These are phyloP conservation scores for Coniophora puteana DNA, from an alignment of 1,284 basidiomycete genomes.

Conservation along the genomic window DNA sequence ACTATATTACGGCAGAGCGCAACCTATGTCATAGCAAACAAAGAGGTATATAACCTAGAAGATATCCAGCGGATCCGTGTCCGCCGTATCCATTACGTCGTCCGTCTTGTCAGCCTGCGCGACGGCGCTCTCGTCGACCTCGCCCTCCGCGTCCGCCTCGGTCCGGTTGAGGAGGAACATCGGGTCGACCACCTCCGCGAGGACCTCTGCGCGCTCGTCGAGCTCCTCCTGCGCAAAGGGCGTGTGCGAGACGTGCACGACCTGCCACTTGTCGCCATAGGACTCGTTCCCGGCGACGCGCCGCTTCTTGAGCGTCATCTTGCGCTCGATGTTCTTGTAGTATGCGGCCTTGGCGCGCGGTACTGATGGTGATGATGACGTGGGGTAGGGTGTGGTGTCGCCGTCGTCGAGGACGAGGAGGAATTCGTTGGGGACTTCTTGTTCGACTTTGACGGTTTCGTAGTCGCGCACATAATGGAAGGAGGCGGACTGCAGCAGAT, in stretches of 20 bases:
- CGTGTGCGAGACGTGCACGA: constrained; percentile 59
- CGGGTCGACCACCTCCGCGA: constrained; percentile 54
- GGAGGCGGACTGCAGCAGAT: constrained; percentile 46
- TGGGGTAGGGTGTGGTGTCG: constrained; percentile 26
- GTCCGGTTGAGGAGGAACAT: constrained; percentile 37
- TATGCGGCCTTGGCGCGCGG: constrained; percentile 64
- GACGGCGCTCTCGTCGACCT: constrained; percentile 34
- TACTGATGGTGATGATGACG: constrained; percentile 12
- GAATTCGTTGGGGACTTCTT: constrained; percentile 82
- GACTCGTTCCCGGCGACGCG: constrained; percentile 63
- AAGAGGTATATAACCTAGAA: no score
- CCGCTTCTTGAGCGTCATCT: constrained; percentile 84
- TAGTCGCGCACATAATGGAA: constrained; percentile 80
- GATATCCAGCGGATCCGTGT: no score
- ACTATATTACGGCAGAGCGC: no score
- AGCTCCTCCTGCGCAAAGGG: constrained; percentile 50
- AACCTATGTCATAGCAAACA: no score
- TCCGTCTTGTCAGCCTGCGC: constrained; percentile 43
- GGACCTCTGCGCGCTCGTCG: constrained; percentile 48
- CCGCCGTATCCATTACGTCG: no score
- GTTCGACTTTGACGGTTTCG: constrained; percentile 79
- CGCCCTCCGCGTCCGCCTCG: constrained; percentile 42
- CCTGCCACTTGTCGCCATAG: constrained; percentile 76
- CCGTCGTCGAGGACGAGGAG: constrained; percentile 74
- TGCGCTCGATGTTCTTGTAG: constrained; percentile 85